phyloP scores from a whole-genome alignment of 164 flowering plant genomes.

The Stephania cephalantha region DNA sequence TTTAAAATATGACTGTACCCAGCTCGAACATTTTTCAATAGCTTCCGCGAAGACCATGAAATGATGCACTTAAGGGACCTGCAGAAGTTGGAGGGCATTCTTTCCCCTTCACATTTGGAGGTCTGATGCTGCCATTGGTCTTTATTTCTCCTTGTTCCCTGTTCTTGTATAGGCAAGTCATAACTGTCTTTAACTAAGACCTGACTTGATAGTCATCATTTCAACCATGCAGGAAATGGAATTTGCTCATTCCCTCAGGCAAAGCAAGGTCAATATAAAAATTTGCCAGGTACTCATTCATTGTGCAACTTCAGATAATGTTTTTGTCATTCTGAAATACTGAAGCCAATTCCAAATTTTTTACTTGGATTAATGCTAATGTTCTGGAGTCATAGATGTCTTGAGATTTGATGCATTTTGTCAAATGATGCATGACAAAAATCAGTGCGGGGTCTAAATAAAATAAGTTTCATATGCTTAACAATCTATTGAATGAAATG shows the following conservation, averaged over 20 bases:
- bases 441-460: too few species aligned
- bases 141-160: background rate
- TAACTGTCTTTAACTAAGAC: background rate
- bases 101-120: slow-evolving; percentile 90
- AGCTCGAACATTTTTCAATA: slow-evolving; percentile 82
- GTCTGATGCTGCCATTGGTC: slow-evolving; percentile 30
- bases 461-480: too few species aligned
- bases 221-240: slow-evolving; percentile 75
- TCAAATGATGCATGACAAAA: too few species aligned
- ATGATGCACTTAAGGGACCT: slow-evolving; percentile 78
- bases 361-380: too few species aligned
- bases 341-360: too few species aligned
- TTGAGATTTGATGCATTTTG: too few species aligned
- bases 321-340: background rate
- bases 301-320: background rate
- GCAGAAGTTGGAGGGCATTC: slow-evolving; percentile 92
- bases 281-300: slow-evolving; percentile 66
- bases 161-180: background rate
- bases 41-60: slow-evolving; percentile 93
- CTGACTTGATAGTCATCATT: background rate
- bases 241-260: slow-evolving; percentile 85
- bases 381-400: too few species aligned
- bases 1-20: slow-evolving; percentile 16
- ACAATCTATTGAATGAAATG: too few species aligned
- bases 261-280: slow-evolving; percentile 77